phyloP scores from a whole-genome alignment of 192 early-diverging fungal species.

The Lobulomyces angularis region DNA sequence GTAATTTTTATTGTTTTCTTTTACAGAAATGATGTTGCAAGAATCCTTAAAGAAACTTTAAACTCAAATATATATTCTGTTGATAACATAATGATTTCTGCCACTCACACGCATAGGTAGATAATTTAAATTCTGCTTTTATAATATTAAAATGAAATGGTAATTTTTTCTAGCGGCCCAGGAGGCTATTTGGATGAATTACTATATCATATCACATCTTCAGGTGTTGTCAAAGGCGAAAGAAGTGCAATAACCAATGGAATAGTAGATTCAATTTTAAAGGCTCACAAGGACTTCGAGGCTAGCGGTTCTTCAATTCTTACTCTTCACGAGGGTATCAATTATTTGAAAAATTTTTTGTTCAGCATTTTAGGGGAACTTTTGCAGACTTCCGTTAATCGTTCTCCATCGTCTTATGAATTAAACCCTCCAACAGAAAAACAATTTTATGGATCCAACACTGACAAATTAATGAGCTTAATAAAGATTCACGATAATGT shows the following conservation, averaged over 20 bases:
- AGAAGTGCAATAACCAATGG: conserved; percentile 23
- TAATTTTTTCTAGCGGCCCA: too few species aligned
- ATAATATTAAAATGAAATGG: too few species aligned
- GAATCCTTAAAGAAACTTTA: background rate
- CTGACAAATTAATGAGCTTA: conserved; percentile 16
- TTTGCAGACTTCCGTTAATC: conserved; percentile 23
- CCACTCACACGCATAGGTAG: conserved; percentile 37
- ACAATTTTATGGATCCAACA: conserved; percentile 18
- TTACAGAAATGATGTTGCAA: conserved; percentile 3
- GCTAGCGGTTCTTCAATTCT: too few species aligned
- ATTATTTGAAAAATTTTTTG: too few species aligned
- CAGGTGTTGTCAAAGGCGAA: conserved; percentile 16
- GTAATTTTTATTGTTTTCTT: background rate
- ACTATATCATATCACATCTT: conserved; percentile 12
- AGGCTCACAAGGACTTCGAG: conserved; percentile 20
- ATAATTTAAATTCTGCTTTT: too few species aligned
- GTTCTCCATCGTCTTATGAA: conserved; percentile 20
- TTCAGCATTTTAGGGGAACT: conserved; percentile 15
- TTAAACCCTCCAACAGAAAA: conserved; percentile 28
- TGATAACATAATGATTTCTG: conserved; percentile 35
- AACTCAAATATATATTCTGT: conserved; percentile 16
- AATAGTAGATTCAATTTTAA: conserved; percentile 17
- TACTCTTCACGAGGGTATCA: too few species aligned
- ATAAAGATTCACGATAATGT: conserved; percentile 5
- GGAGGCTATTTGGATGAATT: conserved; percentile 30